phyloP scores from a whole-genome alignment of 106 monocot genomes.

The Dendrobium huoshanense region DNA sequence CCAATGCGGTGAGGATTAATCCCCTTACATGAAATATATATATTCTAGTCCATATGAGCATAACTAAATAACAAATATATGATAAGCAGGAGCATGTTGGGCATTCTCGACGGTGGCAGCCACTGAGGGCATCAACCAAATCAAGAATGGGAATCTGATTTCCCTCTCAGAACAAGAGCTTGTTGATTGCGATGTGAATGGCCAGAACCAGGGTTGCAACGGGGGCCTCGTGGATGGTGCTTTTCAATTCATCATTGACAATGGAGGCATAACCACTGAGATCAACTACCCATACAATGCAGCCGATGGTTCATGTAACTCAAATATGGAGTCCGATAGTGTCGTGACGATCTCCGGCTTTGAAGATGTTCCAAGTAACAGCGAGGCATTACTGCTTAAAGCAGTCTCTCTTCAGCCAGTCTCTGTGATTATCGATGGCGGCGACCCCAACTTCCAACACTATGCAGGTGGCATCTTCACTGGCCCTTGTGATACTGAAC shows the following conservation, averaged over 20 bases:
- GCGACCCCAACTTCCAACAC: no score
- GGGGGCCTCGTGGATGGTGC: slow-evolving; percentile 85
- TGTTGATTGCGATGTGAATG: slow-evolving; percentile 59
- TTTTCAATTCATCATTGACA: slow-evolving; percentile 67
- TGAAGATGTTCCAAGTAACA: no score
- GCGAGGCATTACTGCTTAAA: no score
- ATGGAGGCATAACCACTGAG: slow-evolving; percentile 69
- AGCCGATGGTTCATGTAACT: slow-evolving; percentile 27
- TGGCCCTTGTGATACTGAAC: no score
- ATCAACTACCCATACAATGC: slow-evolving; percentile 61
- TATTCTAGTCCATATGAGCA: not conserved
- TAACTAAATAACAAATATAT: not conserved
- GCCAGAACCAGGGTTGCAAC: slow-evolving; percentile 63
- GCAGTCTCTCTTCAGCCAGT: no score
- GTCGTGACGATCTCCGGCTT: no score
- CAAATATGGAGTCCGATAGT: slow-evolving; percentile 7
- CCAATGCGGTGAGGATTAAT: slow-evolving; percentile 40
- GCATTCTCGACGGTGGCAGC: slow-evolving; percentile 70
- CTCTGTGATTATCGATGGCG: no score
- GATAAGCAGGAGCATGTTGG: slow-evolving; percentile 63
- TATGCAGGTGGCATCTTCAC: no score
- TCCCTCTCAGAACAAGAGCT: slow-evolving; percentile 75
- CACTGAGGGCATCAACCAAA: slow-evolving; percentile 65
- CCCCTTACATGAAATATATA: not conserved
- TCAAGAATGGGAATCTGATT: slow-evolving; percentile 52